Percentiles rank a stretch among this genome's conserved stretches.
Conservation (phyloP, 768 basidiomycete species). For the Tricholoma saponaceum region DNA sequence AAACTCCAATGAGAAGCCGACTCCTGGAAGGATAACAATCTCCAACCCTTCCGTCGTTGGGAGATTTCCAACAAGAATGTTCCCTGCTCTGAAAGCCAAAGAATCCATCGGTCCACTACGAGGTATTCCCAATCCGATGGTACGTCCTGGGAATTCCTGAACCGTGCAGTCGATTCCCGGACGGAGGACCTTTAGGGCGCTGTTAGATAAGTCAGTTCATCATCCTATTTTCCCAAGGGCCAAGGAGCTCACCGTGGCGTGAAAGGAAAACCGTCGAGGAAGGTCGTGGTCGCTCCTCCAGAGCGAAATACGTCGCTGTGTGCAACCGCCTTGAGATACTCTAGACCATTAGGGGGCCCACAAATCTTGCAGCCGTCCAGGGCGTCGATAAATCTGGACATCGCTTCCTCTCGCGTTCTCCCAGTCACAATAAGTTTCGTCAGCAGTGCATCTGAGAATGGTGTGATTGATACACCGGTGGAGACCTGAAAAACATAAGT, state of each 20-base stretch:
- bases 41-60: slow-evolving; percentile 52
- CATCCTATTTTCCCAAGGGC: neutral
- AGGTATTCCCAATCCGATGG: slow-evolving; percentile 54
- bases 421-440: slow-evolving; percentile 58
- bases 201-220: slow-evolving; percentile 13
- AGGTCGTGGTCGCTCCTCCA: slow-evolving; percentile 46
- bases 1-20: slow-evolving; percentile 45
- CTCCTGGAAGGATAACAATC: slow-evolving; percentile 41
- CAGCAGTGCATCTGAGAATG: slow-evolving; percentile 55
- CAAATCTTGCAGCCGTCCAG: slow-evolving; percentile 38
- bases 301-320: slow-evolving; percentile 30
- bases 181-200: slow-evolving; percentile 49
- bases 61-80: slow-evolving; percentile 54
- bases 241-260: slow-evolving; percentile 32
- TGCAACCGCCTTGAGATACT: slow-evolving; percentile 45
- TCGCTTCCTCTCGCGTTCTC: slow-evolving; percentile 38
- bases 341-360: slow-evolving; percentile 60
- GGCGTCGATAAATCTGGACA: slow-evolving; percentile 35
- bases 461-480: slow-evolving; percentile 47
- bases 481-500: slow-evolving; percentile 29
- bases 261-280: slow-evolving; percentile 41
- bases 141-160: slow-evolving; percentile 55
- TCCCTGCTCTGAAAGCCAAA: slow-evolving; percentile 51
- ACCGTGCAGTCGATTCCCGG: slow-evolving; percentile 54
- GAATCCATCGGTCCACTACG: slow-evolving; percentile 63